These are phyloP conservation scores for Ceratocystis smalleyi DNA, from an alignment of 2,329 filamentous ascomycete species.

Conservation along the genomic window DNA sequence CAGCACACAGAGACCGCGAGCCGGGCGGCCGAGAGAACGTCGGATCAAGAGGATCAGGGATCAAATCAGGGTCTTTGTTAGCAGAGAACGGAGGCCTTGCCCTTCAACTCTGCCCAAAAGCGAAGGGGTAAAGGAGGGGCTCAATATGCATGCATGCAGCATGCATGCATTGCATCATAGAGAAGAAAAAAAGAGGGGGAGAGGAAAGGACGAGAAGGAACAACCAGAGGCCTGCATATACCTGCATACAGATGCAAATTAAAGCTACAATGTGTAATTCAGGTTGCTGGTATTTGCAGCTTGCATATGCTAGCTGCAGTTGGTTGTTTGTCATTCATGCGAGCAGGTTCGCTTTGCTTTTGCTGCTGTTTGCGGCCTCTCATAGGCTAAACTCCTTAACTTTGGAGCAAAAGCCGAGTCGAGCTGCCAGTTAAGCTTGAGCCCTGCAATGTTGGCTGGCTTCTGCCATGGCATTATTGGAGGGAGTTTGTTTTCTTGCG, in stretches of 20 bases:
- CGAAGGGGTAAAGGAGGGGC: background rate
- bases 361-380: background rate
- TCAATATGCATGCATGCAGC: background rate
- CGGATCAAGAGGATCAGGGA: background rate
- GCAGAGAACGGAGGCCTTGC: background rate
- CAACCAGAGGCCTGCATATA: background rate
- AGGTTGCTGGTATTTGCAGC: background rate
- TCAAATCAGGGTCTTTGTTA: background rate
- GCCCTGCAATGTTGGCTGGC: background rate
- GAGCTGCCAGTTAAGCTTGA: background rate
- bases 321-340: background rate
- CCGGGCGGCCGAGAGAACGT: background rate
- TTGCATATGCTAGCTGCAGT: background rate
- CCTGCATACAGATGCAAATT: background rate
- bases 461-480: background rate
- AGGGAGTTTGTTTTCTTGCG: background rate
- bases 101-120: background rate
- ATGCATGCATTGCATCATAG: conserved; percentile 1
- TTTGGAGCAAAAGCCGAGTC: background rate
- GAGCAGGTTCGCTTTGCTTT: background rate
- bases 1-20: background rate
- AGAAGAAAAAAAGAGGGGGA: background rate
- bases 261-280: conserved; percentile 1
- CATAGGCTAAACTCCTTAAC: background rate
- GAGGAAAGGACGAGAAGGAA: background rate